These are phyloP conservation scores for Fusarium chaquense DNA, from an alignment of 2,329 filamentous ascomycete species.

Conservation along the genomic window DNA sequence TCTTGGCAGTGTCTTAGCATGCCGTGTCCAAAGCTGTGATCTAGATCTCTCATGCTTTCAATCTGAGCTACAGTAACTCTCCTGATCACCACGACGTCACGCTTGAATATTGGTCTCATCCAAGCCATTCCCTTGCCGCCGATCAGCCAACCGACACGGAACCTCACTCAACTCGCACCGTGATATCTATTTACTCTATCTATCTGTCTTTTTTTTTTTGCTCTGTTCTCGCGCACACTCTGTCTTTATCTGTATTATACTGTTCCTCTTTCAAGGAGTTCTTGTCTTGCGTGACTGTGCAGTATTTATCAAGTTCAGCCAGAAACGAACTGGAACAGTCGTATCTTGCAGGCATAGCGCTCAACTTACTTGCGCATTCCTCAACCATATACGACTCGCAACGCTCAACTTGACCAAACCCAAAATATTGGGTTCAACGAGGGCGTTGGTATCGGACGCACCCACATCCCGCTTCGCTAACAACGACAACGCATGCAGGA, in stretches of 20 bases:
- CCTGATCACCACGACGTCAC: slow-evolving; percentile 41
- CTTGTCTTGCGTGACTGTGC: slow-evolving; percentile 37
- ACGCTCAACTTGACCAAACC: slow-evolving; percentile 28
- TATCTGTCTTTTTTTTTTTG: not conserved
- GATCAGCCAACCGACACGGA: slow-evolving; percentile 28
- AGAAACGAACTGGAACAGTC: slow-evolving; percentile 16
- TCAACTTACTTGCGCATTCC: slow-evolving; percentile 15
- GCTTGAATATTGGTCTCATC: slow-evolving; percentile 30
- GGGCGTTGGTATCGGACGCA: slow-evolving; percentile 21
- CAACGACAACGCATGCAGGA: slow-evolving; percentile 40
- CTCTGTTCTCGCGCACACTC: slow-evolving; percentile 5
- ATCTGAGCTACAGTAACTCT: slow-evolving; percentile 21
- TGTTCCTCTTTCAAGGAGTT: slow-evolving; percentile 11
- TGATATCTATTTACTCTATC: slow-evolving; percentile 25
- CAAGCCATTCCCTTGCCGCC: slow-evolving; percentile 36
- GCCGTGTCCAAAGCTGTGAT: slow-evolving; percentile 38
- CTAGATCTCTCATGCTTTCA: slow-evolving; percentile 41
- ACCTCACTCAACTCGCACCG: slow-evolving; percentile 28
- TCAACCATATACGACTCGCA: slow-evolving; percentile 22
- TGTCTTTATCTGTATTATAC: slow-evolving; percentile 14
- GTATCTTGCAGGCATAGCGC: slow-evolving; percentile 9
- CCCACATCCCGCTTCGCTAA: slow-evolving; percentile 23
- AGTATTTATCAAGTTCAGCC: slow-evolving; percentile 29
- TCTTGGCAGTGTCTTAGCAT: slow-evolving; percentile 41
- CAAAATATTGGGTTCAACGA: slow-evolving; percentile 15